Evolutionary conservation across 2,329 filamentous ascomycete species (phyloP), one percentile per base, ranked within the genome.

Genomic region (Fusarium brevicatenulatum): DNA sequence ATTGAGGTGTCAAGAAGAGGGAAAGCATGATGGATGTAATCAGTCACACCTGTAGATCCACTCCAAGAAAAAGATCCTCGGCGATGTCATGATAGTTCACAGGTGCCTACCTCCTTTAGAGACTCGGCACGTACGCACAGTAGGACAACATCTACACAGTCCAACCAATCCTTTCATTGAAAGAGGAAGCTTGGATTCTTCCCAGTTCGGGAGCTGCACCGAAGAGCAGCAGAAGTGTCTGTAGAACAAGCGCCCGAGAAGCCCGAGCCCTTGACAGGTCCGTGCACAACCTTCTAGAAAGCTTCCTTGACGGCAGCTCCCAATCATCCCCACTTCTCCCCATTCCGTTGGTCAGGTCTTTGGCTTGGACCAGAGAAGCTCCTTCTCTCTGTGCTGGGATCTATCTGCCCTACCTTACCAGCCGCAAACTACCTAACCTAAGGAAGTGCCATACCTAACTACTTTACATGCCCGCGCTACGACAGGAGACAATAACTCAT

Each of bases 221-320:
- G 76, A 78, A 78, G 58, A 70, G 58, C 60, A 66, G 60, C 68
- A 72, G 76, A 76, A 78, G 59, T 68, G 70, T 68, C 67, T 72
- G 64, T 77, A 59, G 76, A 78, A 77, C 72, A 69, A 70, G 66
- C 52, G 68, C 75, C 59, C 59, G 74, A 66, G 55, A 52, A 57
- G 76, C 76, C 34, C 49, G 43, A 66, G 53, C 57, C 76, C 13
- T 23, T 2, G 0, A 8, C 9, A 66, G 77, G 70, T n/a, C 65
- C 75, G 76, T 78, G 77, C 77, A 19, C 49, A 15, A 56, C 69
- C 54, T 78, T 78, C 77, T 78, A 78, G 77, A 78, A 78, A 78
- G 77, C 76, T 78, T 78, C 77, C 71, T 70, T 77, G 62, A 60
- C 64, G 68, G 72, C 72, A 67, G 61, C 72, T 67, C 62, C 43